Conservation (phyloP, 768 basidiomycete species). For the Lentinula sp. region DNA sequence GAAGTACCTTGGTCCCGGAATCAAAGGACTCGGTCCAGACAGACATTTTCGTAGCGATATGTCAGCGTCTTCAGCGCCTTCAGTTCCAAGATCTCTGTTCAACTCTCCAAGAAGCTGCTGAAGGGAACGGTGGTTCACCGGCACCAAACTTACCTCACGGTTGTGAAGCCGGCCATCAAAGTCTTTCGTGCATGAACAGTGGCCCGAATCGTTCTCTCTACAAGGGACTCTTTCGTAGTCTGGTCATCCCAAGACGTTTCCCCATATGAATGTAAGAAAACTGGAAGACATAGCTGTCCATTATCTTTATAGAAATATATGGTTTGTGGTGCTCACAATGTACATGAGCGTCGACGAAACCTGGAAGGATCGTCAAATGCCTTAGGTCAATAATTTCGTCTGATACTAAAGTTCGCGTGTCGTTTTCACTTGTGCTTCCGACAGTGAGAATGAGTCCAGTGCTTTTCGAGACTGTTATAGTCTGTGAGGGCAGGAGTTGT, state of each 20-base stretch:
- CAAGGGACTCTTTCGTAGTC: conserved; percentile 48
- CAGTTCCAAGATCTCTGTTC: conserved; percentile 61
- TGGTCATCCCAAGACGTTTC: conserved; percentile 62
- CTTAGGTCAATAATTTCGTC: conserved; percentile 34
- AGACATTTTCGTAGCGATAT: conserved; percentile 51
- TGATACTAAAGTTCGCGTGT: background rate
- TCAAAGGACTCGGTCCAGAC: conserved; percentile 36
- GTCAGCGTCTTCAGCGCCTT: conserved; percentile 60
- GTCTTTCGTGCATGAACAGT: conserved; percentile 53
- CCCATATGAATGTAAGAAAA: conserved; percentile 55
- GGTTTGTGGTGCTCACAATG: conserved; percentile 31
- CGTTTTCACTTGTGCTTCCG: conserved; percentile 8
- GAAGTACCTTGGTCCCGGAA: conserved; percentile 61
- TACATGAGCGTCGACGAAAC: conserved; percentile 53
- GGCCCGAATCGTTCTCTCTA: conserved; percentile 56
- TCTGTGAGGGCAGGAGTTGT: conserved; percentile 33
- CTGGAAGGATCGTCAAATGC: conserved; percentile 44
- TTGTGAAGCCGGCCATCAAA: conserved; percentile 57
- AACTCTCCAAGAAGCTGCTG: background rate
- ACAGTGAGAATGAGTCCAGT: conserved; percentile 47
- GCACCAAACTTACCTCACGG: conserved; percentile 39
- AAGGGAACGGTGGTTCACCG: background rate
- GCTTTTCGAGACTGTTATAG: conserved; percentile 39
- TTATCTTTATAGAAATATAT: background rate
- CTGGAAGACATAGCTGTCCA: conserved; percentile 17